Evolutionary conservation across 805 yeast genomes (phyloP).

Genomic region (Yarrowia keelungensis): DNA sequence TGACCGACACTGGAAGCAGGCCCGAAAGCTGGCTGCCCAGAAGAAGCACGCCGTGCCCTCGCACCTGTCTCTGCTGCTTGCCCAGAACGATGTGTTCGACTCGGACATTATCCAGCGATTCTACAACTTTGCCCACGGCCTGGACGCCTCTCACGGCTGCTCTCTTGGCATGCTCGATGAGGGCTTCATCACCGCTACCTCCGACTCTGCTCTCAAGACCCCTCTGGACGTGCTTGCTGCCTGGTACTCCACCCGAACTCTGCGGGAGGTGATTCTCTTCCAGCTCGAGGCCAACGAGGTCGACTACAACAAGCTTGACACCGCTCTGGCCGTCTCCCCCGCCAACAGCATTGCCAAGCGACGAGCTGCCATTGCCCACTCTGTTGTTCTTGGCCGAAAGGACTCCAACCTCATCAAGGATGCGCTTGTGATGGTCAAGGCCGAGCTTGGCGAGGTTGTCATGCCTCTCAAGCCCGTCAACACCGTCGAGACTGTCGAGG

Average conservation of each 20-base stretch:
- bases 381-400: constrained; percentile 45
- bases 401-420: constrained; percentile 42
- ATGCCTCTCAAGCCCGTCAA: neutral
- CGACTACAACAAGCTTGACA: constrained; percentile 40
- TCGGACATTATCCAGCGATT: constrained; percentile 45
- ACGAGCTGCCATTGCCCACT: constrained; percentile 46
- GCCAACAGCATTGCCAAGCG: constrained; percentile 45
- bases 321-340: constrained; percentile 46
- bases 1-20: constrained; percentile 46
- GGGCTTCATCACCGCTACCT: constrained; percentile 42
- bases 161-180: constrained; percentile 42
- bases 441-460: constrained; percentile 40
- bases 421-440: constrained; percentile 44
- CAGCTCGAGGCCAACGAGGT: constrained; percentile 39
- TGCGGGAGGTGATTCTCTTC: constrained; percentile 44
- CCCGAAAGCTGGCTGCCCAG: constrained; percentile 42
- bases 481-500: constrained; percentile 5
- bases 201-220: constrained; percentile 44
- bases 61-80: constrained; percentile 39
- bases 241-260: constrained; percentile 45
- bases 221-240: constrained; percentile 48
- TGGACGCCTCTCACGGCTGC: constrained; percentile 40
- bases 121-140: constrained; percentile 41
- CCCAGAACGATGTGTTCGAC: constrained; percentile 44
- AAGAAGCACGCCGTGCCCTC: constrained; percentile 39